Conservation (phyloP, 2,329 filamentous ascomycete species). For the Alternaria viburni region DNA sequence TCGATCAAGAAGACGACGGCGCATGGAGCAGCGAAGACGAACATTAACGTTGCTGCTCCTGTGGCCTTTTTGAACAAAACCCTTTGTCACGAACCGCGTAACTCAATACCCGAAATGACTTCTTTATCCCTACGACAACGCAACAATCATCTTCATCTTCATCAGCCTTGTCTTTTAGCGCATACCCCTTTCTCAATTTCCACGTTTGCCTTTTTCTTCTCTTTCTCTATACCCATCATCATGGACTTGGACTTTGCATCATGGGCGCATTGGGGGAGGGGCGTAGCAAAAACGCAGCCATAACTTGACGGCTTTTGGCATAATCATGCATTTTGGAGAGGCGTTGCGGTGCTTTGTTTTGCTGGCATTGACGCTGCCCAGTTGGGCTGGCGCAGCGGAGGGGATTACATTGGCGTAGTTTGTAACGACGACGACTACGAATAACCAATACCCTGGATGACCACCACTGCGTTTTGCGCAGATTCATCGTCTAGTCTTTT, state of each 20-base stretch:
- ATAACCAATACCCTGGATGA: not conserved
- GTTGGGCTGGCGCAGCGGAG: not conserved
- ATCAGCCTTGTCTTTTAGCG: slow-evolving; percentile 1
- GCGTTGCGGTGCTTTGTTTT: not conserved
- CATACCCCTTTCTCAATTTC: not conserved
- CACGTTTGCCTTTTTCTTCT: not conserved
- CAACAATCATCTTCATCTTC: not conserved
- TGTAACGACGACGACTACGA: not conserved
- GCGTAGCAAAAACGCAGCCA: not conserved
- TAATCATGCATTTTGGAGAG: not conserved
- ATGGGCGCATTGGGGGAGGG: not conserved
- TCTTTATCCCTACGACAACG: not conserved
- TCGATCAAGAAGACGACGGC: slow-evolving; percentile 73
- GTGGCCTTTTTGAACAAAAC: not conserved
- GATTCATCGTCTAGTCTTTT: not conserved
- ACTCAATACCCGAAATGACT: not conserved
- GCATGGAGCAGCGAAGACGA: slow-evolving; percentile 46
- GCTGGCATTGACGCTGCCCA: not conserved
- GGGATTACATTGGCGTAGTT: not conserved
- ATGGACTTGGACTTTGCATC: not conserved
- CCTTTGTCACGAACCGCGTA: not conserved
- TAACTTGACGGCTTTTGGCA: not conserved
- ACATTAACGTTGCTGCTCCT: slow-evolving; percentile 15
- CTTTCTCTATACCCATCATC: slow-evolving; percentile 3
- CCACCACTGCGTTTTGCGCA: not conserved